phyloP scores from a whole-genome alignment of 352 stramenopile species.

The Globisporangium yorkense region DNA sequence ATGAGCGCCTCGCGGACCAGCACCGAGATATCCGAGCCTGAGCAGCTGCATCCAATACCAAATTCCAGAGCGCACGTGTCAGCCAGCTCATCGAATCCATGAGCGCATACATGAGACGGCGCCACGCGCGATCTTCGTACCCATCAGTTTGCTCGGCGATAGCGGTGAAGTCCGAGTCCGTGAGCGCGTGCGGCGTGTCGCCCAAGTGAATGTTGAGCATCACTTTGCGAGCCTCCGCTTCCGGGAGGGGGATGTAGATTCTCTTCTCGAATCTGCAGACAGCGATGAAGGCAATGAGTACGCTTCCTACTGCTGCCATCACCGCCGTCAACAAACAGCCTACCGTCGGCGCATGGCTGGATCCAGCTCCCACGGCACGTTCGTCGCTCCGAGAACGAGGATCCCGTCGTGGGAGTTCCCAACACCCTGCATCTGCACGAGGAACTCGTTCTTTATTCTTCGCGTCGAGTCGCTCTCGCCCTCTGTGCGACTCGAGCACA shows the following conservation, averaged over 20 bases:
- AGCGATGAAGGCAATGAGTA: background rate
- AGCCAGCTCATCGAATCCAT: background rate
- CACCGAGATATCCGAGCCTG: constrained; percentile 96
- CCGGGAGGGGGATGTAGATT: constrained; percentile 98
- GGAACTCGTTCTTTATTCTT: constrained; percentile 98
- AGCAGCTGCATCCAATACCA: constrained; percentile 43
- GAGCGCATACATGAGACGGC: background rate
- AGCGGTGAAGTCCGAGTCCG: constrained; percentile 90
- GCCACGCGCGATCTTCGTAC: constrained; percentile 21
- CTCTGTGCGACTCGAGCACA: constrained; percentile 90
- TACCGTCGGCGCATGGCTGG: constrained; percentile 94
- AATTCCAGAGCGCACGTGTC: background rate
- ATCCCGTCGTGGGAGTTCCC: constrained; percentile 88
- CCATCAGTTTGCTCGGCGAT: constrained; percentile 93
- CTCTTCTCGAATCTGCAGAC: constrained; percentile 95
- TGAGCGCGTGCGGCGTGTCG: constrained; percentile 93
- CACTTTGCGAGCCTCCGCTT: constrained; percentile 83
- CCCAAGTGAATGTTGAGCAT: constrained; percentile 98
- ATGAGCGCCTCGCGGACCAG: constrained; percentile 97
- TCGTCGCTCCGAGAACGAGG: constrained; percentile 96
- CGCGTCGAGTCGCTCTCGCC: constrained; percentile 95
- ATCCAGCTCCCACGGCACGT: constrained; percentile 98
- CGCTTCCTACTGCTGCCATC: background rate
- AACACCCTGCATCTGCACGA: constrained; percentile 97
- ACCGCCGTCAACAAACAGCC: background rate